Percentiles rank a stretch among this genome's conserved stretches.
These are phyloP conservation scores for Lasiodiplodia sp. DNA, from an alignment of 2,329 filamentous ascomycete genomes.

Conservation along the genomic window DNA sequence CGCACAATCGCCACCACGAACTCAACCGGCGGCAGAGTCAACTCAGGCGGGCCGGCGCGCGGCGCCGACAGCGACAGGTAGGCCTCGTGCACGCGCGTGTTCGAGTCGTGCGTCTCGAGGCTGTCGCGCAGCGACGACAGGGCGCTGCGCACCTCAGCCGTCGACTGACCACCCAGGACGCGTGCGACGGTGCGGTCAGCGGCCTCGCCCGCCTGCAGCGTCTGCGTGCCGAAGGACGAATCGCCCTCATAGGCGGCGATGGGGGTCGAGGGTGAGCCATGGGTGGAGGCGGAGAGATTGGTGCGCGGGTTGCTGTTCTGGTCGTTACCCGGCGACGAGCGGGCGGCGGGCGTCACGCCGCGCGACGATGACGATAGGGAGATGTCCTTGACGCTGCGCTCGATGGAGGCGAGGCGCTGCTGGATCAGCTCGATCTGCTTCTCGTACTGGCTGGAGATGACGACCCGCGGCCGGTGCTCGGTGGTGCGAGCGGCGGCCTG, in stretches of 20 bases:
- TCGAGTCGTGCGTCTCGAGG: slow-evolving; percentile 36
- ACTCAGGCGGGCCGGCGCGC: neutral
- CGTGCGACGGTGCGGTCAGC: slow-evolving; percentile 50
- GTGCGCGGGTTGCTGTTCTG: neutral
- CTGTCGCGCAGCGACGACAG: slow-evolving; percentile 43
- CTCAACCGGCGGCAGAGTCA: slow-evolving; percentile 44
- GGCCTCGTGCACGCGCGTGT: slow-evolving; percentile 33
- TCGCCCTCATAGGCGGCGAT: slow-evolving; percentile 56
- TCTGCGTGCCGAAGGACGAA: slow-evolving; percentile 58
- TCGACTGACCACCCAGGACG: slow-evolving; percentile 33
- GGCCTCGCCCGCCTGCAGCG: slow-evolving; percentile 55
- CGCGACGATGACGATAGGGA: neutral
- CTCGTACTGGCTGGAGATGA: slow-evolving; percentile 42
- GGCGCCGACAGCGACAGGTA: slow-evolving; percentile 3
- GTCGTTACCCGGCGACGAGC: slow-evolving; percentile 14
- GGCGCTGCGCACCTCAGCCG: slow-evolving; percentile 43
- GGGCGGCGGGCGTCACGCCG: neutral
- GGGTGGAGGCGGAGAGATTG: slow-evolving; percentile 24
- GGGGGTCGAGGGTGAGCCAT: slow-evolving; percentile 40
- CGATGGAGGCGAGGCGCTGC: slow-evolving; percentile 57
- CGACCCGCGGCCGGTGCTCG: slow-evolving; percentile 21
- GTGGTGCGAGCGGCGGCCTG: slow-evolving; percentile 15
- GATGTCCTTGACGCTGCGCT: slow-evolving; percentile 47
- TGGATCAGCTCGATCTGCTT: slow-evolving; percentile 62
- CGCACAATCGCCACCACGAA: slow-evolving; percentile 38